Conservation (phyloP, 2,329 filamentous ascomycete species). For the Botrytis byssoidea region DNA sequence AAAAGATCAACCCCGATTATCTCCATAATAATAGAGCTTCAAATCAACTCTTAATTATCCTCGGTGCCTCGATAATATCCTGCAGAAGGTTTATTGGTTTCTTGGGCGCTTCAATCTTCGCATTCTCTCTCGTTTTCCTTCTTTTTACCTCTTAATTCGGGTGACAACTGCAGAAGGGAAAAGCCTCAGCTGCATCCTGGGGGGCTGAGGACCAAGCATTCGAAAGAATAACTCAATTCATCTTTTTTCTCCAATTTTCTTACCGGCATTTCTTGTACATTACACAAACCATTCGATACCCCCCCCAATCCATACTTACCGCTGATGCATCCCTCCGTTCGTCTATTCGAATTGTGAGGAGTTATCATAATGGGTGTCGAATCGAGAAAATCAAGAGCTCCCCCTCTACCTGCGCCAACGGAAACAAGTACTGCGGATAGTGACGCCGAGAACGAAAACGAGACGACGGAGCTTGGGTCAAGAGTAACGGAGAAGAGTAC, state of each 20-base stretch:
- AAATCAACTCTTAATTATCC: not conserved
- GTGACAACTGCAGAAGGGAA: not conserved
- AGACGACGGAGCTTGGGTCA: slow-evolving; percentile 60
- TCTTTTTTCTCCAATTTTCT: slow-evolving; percentile 11
- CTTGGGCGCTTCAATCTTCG: not conserved
- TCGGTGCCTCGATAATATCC: not conserved
- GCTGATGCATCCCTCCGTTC: slow-evolving; percentile 19
- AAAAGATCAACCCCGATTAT: slow-evolving; percentile 8
- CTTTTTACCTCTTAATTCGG: not conserved
- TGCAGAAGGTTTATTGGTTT: not conserved
- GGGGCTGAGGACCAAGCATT: slow-evolving; percentile 13
- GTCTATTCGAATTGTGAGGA: slow-evolving; percentile 17
- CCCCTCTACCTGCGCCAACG: slow-evolving; percentile 75
- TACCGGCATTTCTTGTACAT: not conserved
- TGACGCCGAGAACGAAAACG: slow-evolving; percentile 56
- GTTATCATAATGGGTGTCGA: slow-evolving; percentile 38
- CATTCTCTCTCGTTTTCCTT: not conserved
- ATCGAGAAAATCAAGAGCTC: slow-evolving; percentile 50
- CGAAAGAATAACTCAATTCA: not conserved
- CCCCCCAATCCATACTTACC: not conserved
- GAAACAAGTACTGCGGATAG: slow-evolving; percentile 54
- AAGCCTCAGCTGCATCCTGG: slow-evolving; percentile 15
- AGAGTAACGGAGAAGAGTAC: slow-evolving; percentile 65
- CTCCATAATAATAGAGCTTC: slow-evolving; percentile 11
- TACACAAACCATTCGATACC: slow-evolving; percentile 1